Evolutionary conservation across 2,329 filamentous ascomycete species (phyloP), one percentile per base, ranked within the genome.

Genomic region (Calonectria leucothoes): DNA sequence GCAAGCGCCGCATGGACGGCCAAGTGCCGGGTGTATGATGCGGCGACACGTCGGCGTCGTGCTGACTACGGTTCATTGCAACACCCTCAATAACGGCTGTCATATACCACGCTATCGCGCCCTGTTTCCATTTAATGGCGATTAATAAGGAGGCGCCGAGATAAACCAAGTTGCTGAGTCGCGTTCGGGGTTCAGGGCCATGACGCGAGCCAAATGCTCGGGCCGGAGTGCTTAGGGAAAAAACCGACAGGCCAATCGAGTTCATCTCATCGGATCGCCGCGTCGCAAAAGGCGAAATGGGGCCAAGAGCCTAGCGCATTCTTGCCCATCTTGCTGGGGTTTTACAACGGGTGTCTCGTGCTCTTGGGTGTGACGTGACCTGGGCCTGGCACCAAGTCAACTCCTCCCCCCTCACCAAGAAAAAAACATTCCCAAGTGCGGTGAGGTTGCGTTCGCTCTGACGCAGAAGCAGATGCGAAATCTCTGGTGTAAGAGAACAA

Each of bases 191-290:
- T 52, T 65, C 29, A 20, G 51, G 42, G 51, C 25, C 35, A 52
- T 76, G 72, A 70, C 70, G 68, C 70, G 68, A 75, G 70, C 74
- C 65, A 57, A 68, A 55, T 45, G 42, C 70, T 69, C 42, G 66
- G 39, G 49, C 65, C 49, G 23, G n/a, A 37, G 39, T 61, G 8
- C 27, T 45, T 27, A n/a, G 29, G 25, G 33, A 29, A 35, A 23
- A 39, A 59, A 59, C 12, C 67, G 55, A 29, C 37, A 49, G 59
- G 64, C 64, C 55, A 73, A 73, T 67, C 76, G 66, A 67, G 67
- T 51, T 72, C 74, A 76, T 76, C 74, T 75, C 65, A 70, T 77
- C 75, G 52, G 74, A 76, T 77, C 74, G 75, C 63, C 74, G 37
- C 70, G 48, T 59, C 39, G 29, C 72, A 72, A 67, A 51, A 55